A percentile compares a stretch with the other conserved stretches of the same genome.
Evolutionary conservation across 176 grass and related monocot genomes (phyloP).

Genomic region (Musa beccarii): DNA sequence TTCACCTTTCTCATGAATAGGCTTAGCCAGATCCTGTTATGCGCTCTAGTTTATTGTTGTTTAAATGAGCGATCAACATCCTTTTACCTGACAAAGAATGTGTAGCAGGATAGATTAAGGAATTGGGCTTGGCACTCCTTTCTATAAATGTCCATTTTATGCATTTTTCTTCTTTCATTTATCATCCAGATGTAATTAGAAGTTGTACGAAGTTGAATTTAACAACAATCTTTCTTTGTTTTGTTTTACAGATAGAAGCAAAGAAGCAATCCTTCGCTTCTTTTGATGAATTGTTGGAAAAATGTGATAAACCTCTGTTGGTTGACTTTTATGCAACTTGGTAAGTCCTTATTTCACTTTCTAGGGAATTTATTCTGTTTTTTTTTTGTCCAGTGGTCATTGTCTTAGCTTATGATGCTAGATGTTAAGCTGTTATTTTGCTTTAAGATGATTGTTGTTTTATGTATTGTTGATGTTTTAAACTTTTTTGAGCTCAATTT

Average conservation of each 20-base stretch:
- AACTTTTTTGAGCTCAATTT: too few relatives aligned
- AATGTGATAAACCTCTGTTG: constrained; percentile 76
- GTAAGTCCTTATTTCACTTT: constrained; percentile 31
- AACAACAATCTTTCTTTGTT: not conserved
- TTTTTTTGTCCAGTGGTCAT: not conserved
- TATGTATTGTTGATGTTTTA: too few relatives aligned
- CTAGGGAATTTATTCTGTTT: not conserved
- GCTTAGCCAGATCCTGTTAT: too few relatives aligned
- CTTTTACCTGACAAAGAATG: too few relatives aligned
- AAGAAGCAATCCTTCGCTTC: constrained; percentile 74
- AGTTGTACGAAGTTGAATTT: constrained; percentile 9
- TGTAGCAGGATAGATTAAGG: not conserved
- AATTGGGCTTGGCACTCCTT: not conserved
- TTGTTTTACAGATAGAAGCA: constrained; percentile 55
- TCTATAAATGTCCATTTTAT: not conserved
- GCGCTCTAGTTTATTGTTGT: not conserved
- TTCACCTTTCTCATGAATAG: too few relatives aligned
- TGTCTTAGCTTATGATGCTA: not conserved
- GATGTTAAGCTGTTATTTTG: too few relatives aligned
- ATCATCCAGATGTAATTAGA: not conserved
- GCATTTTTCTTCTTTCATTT: not conserved
- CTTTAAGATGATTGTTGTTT: too few relatives aligned
- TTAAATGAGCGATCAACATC: not conserved
- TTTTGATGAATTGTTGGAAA: constrained; percentile 82
- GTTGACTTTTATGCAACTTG: constrained; percentile 98